These are phyloP conservation scores for Penicillium sp. DNA, from an alignment of 2,329 filamentous ascomycete species.

Conservation along the genomic window DNA sequence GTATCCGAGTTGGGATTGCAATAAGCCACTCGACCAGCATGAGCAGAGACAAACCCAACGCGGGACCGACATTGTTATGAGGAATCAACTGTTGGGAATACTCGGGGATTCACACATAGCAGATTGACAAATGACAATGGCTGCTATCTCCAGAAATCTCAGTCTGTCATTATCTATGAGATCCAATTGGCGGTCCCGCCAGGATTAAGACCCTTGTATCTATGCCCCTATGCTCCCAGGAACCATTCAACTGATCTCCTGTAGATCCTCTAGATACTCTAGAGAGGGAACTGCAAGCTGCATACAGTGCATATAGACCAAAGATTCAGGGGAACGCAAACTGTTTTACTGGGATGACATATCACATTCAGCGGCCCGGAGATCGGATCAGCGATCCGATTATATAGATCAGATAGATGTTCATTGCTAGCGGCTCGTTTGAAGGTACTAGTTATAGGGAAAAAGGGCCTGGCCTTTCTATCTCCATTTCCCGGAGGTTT, in stretches of 20 bases:
- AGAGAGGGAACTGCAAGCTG: background rate
- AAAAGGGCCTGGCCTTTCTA: background rate
- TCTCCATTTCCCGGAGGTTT: background rate
- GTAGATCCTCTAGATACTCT: background rate
- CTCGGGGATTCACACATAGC: background rate
- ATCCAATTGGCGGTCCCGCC: background rate
- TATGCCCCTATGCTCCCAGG: background rate
- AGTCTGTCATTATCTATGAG: background rate
- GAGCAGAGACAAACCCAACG: constrained; percentile 1
- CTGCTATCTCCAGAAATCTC: background rate
- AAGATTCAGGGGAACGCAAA: background rate
- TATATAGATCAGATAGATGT: constrained; percentile 18
- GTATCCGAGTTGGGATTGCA: background rate
- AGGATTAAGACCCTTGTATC: background rate
- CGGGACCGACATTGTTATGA: constrained; percentile 4
- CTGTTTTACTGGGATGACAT: constrained; percentile 9
- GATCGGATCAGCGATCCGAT: constrained; percentile 11
- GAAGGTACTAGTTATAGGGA: constrained; percentile 1
- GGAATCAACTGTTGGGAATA: background rate
- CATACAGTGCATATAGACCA: background rate
- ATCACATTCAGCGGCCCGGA: constrained; percentile 16
- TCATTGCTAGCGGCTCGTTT: constrained; percentile 11
- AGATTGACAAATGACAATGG: constrained; percentile 6
- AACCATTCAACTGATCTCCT: background rate
- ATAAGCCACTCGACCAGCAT: background rate